Base-by-base conservation (phyloP, 495 filamentous ascomycete species). In the Parmelia sp. region DNA sequence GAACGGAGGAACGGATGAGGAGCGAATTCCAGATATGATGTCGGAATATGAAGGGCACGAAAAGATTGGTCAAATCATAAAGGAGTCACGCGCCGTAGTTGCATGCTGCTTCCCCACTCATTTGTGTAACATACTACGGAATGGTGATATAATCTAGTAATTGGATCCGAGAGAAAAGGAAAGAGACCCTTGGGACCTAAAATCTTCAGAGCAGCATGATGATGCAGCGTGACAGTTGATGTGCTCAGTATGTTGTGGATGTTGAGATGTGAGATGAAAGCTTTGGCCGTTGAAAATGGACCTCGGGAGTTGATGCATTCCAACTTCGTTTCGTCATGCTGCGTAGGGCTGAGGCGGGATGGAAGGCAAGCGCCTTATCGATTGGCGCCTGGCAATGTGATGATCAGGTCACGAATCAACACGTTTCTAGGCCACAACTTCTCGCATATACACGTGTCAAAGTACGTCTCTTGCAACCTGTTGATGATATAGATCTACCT, bases 331-430 rank as follows among this genome's bases (percentile, higher is more conserved):
- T 17, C 25, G 14, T 51, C 25, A 51, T 29, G 23, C 17, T 35
- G 42, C 61, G 53, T 64, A 64, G 55, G 62, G 62, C 40, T 64
- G 55, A 64, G 47, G n/a, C n/a, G n/a, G n/a, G n/a, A n/a, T n/a
- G n/a, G n/a, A 15, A 9, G 23, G n/a, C 21, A 47, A 51, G 47
- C 47, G 23, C 37, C 60, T 62, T 58, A 44, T 58, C 55, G 29
- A 19, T 64, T 51, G 47, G 47, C 47, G 62, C 62, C 36, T 58
- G 33, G 29, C 62, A 51, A 45, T 12, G 40, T 64, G 40, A 59
- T n/a, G 9, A 53, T 21, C 56, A 59, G 39, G 33, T 59, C 62
- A 64, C 56, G 62, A 55, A 59, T 53, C 31, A 40, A 64, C 62
- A 64, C 17, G 47, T 25, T 35, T n/a, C 33, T 15, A 64, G 62